Conservation (phyloP, 352 stramenopile species). For the Globisporangium rhizosaccharum region DNA sequence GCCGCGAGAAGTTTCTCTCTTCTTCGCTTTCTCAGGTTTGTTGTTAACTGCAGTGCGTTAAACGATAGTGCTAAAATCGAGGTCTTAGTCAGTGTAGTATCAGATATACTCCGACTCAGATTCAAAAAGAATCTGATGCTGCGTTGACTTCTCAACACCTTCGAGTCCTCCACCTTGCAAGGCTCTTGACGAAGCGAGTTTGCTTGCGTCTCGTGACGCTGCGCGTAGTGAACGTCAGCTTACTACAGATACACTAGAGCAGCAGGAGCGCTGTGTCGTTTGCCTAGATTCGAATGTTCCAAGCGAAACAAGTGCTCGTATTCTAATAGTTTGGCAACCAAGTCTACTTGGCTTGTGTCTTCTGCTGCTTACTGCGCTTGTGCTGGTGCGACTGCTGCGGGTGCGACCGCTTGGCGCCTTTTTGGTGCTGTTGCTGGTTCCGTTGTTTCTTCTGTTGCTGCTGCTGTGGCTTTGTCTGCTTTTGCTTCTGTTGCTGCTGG, state of each 20-base stretch:
- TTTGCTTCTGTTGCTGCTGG: slow-evolving; percentile 5
- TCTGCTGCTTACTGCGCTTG: slow-evolving; percentile 1
- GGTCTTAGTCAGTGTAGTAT: neutral
- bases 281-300: no score
- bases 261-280: no score
- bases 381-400: neutral
- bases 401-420: slow-evolving; percentile 2
- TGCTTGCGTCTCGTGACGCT: no score
- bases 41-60: neutral
- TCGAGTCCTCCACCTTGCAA: no score
- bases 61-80: neutral
- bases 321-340: no score
- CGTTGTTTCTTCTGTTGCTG: slow-evolving; percentile 1
- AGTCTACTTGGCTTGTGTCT: neutral
- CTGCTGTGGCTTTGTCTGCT: slow-evolving; percentile 1
- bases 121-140: no score
- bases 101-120: no score
- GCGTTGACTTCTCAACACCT: no score
- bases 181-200: no score
- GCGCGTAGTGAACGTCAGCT: no score
- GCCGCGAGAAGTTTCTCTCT: neutral
- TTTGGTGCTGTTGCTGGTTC: slow-evolving; percentile 1
- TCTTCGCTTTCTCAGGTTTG: neutral
- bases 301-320: no score
- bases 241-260: no score